Evolutionary conservation across 2,329 filamentous ascomycete genomes (phyloP), one percentile per base, ranked within the genome.

Genomic region (Hortaea werneckii): DNA sequence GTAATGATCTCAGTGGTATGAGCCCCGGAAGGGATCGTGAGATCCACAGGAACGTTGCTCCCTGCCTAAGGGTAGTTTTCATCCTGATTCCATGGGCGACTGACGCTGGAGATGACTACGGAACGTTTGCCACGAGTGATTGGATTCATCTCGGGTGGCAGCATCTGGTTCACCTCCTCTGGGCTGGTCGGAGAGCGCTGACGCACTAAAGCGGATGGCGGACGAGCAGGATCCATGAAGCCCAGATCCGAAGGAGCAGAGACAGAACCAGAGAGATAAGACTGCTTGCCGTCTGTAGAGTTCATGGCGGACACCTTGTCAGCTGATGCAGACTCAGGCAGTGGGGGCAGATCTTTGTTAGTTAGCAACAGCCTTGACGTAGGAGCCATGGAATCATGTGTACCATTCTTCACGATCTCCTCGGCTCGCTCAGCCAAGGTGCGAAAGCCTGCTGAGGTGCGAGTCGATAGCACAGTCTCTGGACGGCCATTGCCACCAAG

Each of bases 41-140:
- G 60, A 32, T 67, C 65, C 40, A 72, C 69, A 29, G 61, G 60
- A 28, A 65, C 53, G 30, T 62, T 58, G 43, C 54, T 64, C 39
- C 59, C 62, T 29, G 63, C 59, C 69, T 67, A 72, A 30, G 69
- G 67, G 52, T 70, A 72, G 53, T 69, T 71, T 54, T 68, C 67
- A 49, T 71, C 68, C 13, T 59, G 59, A 49, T 73, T 73, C 69
- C 69, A 72, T n/a, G 69, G 69, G 28, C 68, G 63, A 39, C 63
- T 67, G 44, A 65, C 65, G 5, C 62, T 54, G 20, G 63, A 65
- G 27, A 62, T 47, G 13, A 63, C 48, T 37, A 64, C 45, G 4
- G 64, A 64, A n/a, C 60, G 57, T 43, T 59, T 59, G 39, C 40
- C 52, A 32, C 61, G 59, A 26, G 58, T 54, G 39, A 64, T 58